A percentile compares a stretch with the other conserved stretches of the same genome.
phyloP scores from a whole-genome alignment of 2,329 filamentous ascomycete genomes.

The Phialemoniopsis sp. region DNA sequence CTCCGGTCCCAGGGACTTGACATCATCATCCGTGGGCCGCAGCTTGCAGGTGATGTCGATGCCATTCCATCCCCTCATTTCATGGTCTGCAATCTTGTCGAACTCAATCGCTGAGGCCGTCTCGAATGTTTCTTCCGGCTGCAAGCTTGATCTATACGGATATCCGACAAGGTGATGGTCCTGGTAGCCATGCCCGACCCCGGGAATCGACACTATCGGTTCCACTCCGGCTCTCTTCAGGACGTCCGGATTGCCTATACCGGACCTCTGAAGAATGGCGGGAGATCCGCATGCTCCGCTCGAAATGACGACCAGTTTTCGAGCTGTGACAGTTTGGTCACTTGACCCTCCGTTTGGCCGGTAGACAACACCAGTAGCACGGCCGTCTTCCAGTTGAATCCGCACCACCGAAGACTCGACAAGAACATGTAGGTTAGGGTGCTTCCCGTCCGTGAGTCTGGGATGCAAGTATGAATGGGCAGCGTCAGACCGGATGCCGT shows the following conservation, averaged over 20 bases:
- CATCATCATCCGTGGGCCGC: constrained; percentile 47
- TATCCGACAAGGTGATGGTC: constrained; percentile 52
- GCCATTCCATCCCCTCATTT: constrained; percentile 52
- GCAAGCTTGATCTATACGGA: constrained; percentile 42
- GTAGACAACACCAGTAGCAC: constrained; percentile 51
- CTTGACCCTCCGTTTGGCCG: constrained; percentile 35
- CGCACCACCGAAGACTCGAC: constrained; percentile 27
- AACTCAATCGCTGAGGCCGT: constrained; percentile 14
- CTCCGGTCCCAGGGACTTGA: constrained; percentile 44
- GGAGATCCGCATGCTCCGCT: constrained; percentile 37
- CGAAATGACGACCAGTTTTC: constrained; percentile 37
- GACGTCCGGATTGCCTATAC: constrained; percentile 38
- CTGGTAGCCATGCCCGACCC: constrained; percentile 50
- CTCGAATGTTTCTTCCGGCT: constrained; percentile 32
- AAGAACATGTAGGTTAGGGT: constrained; percentile 24
- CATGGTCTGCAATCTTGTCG: constrained; percentile 26
- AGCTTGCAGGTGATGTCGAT: constrained; percentile 54
- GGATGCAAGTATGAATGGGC: constrained; percentile 23
- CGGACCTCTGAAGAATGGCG: constrained; percentile 44
- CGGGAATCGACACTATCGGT: constrained; percentile 39
- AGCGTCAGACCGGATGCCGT: constrained; percentile 29
- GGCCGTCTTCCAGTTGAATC: constrained; percentile 48
- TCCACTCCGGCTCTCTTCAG: constrained; percentile 42
- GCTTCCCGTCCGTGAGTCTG: constrained; percentile 16
- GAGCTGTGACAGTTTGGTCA: constrained; percentile 33